Evolutionary conservation across 169 alveolate species (phyloP).

Genomic region (Amoebophrya sp.): DNA sequence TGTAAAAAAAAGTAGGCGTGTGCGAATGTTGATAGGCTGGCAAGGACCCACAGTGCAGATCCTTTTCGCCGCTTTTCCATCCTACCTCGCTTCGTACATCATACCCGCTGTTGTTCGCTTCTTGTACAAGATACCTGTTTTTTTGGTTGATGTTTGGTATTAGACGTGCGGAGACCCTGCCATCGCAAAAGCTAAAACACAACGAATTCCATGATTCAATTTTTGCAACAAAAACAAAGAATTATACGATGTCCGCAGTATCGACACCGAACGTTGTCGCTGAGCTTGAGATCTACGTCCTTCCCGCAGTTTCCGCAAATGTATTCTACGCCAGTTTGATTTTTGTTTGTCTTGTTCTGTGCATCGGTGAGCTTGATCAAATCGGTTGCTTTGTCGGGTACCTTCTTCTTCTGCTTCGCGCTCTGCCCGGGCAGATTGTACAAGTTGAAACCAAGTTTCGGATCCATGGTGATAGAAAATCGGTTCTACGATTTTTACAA

Average conservation of each 20-base stretch:
- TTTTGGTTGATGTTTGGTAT: too few relatives aligned
- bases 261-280: background rate
- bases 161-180: too few relatives aligned
- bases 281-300: background rate
- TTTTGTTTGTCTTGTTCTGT: background rate
- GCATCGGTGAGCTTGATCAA: background rate
- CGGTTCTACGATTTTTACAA: too few relatives aligned
- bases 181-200: too few relatives aligned
- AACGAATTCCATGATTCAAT: too few relatives aligned
- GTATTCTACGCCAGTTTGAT: background rate
- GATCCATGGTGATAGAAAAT: too few relatives aligned
- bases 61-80: background rate
- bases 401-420: background rate
- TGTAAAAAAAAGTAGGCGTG: too few relatives aligned
- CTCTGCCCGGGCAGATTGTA: background rate
- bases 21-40: background rate
- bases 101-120: background rate
- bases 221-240: too few relatives aligned
- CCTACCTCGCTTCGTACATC: slow-evolving; percentile 20
- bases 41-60: background rate
- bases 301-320: background rate
- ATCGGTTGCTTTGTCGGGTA: background rate
- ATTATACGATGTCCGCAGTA: background rate
- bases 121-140: background rate
- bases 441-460: background rate